These are phyloP conservation scores for Aureobasidium melanogenum DNA, from an alignment of 2,329 filamentous ascomycete genomes.

Conservation along the genomic window DNA sequence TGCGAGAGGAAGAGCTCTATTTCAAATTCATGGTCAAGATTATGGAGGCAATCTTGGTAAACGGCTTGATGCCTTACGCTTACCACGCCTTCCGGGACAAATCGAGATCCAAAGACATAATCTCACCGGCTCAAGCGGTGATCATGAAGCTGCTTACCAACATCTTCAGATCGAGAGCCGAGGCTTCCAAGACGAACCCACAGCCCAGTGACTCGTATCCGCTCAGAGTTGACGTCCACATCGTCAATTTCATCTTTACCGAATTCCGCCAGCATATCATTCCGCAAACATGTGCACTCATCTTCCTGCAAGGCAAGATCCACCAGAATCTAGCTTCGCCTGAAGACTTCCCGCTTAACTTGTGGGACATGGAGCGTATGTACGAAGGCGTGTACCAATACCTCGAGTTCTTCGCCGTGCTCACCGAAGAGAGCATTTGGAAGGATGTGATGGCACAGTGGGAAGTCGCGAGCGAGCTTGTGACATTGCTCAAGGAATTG, in stretches of 20 bases:
- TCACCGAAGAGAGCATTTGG: conserved; percentile 77
- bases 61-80: conserved; percentile 80
- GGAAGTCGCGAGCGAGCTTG: conserved; percentile 82
- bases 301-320: conserved; percentile 87
- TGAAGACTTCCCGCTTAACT: conserved; percentile 84
- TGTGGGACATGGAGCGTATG: conserved; percentile 96
- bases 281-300: conserved; percentile 87
- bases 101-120: conserved; percentile 72
- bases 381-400: conserved; percentile 94
- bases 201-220: conserved; percentile 21
- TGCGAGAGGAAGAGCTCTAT: conserved; percentile 85
- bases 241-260: conserved; percentile 83
- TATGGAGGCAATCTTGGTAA: conserved; percentile 83
- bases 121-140: conserved; percentile 88
- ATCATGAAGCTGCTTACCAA: conserved; percentile 84
- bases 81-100: conserved; percentile 79
- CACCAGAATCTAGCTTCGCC: conserved; percentile 65
- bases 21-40: conserved; percentile 97
- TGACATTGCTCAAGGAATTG: conserved; percentile 77
- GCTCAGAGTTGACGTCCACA: conserved; percentile 49
- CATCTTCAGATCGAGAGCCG: conserved; percentile 63
- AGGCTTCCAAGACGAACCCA: conserved; percentile 25
- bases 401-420: conserved; percentile 83
- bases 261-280: conserved; percentile 89
- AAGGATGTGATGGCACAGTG: conserved; percentile 81